Percentiles rank a stretch among this genome's conserved stretches.
Conservation (phyloP, 495 filamentous ascomycete genomes). For the Lophiotrema nucula region DNA sequence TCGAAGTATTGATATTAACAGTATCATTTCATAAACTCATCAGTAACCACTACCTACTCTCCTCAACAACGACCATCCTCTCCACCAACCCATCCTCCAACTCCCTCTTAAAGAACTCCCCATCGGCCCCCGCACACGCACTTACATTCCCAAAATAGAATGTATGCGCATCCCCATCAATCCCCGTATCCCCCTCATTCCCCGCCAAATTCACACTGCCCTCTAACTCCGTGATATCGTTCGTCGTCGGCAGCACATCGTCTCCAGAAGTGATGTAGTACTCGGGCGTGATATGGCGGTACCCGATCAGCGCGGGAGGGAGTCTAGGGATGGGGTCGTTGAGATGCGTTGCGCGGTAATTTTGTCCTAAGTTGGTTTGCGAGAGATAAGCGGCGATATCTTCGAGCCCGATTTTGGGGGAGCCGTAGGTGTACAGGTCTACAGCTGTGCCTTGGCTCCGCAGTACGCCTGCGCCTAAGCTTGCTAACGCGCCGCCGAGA, state of each 20-base stretch:
- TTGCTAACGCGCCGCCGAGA: constrained; percentile 65
- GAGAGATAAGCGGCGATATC: constrained; percentile 58
- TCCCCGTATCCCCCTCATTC: constrained; percentile 46
- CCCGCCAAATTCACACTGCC: constrained; percentile 42
- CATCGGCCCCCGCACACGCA: constrained; percentile 15
- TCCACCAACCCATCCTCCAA: too few relatives aligned
- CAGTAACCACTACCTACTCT: too few relatives aligned
- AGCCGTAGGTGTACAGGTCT: constrained; percentile 65
- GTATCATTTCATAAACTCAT: too few relatives aligned
- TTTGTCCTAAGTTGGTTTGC: constrained; percentile 45
- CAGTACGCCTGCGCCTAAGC: constrained; percentile 58
- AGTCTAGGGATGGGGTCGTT: constrained; percentile 67
- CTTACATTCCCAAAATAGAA: constrained; percentile 48
- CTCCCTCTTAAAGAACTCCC: too few relatives aligned
- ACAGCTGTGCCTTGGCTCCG: constrained; percentile 49
- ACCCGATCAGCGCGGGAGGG: constrained; percentile 57
- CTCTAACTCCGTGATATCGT: constrained; percentile 44
- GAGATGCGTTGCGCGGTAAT: constrained; percentile 66
- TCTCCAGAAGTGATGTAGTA: constrained; percentile 58
- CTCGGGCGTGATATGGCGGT: constrained; percentile 64
- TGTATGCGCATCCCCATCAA: constrained; percentile 42
- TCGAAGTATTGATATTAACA: too few relatives aligned
- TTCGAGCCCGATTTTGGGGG: constrained; percentile 64
- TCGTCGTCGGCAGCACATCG: constrained; percentile 42
- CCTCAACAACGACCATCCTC: too few relatives aligned